Evolutionary conservation across 2,329 filamentous ascomycete species (phyloP).

Genomic region (Penicillium corylophilum): DNA sequence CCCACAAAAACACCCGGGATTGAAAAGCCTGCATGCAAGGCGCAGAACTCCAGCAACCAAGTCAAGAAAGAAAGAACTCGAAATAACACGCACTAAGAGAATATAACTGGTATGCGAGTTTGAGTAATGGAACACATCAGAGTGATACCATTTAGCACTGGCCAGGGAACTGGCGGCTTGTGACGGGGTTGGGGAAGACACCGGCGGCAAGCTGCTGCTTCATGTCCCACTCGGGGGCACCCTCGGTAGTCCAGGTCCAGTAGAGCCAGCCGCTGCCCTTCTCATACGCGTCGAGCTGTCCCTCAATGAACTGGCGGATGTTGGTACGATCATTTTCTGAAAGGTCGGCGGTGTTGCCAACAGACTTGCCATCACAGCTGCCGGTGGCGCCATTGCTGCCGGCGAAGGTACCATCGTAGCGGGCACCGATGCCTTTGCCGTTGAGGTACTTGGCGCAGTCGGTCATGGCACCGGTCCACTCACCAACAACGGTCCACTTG

Average conservation of each 20-base stretch:
- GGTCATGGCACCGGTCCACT: constrained; percentile 68
- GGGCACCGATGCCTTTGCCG: constrained; percentile 59
- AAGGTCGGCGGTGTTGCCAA: constrained; percentile 49
- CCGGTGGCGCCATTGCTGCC: constrained; percentile 49
- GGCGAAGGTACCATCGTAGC: constrained; percentile 56
- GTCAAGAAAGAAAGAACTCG: neutral
- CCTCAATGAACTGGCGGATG: constrained; percentile 46
- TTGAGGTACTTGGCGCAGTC: constrained; percentile 56
- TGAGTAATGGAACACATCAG: neutral
- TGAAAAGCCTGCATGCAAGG: neutral
- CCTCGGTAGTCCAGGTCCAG: constrained; percentile 53
- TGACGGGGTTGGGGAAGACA: constrained; percentile 50
- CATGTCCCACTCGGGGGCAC: constrained; percentile 51
- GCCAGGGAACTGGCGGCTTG: constrained; percentile 32
- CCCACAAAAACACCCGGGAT: neutral
- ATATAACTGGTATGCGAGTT: neutral
- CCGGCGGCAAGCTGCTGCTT: constrained; percentile 42
- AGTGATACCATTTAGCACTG: constrained; percentile 26
- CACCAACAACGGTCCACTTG: constrained; percentile 67
- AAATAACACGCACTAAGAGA: neutral
- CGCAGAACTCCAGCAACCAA: neutral
- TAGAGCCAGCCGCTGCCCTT: constrained; percentile 47
- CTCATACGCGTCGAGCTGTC: constrained; percentile 48
- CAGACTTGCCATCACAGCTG: constrained; percentile 53
- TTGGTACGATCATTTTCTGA: constrained; percentile 36